Base-by-base conservation (phyloP, 768 basidiomycete species). In the Trametes elegans region DNA sequence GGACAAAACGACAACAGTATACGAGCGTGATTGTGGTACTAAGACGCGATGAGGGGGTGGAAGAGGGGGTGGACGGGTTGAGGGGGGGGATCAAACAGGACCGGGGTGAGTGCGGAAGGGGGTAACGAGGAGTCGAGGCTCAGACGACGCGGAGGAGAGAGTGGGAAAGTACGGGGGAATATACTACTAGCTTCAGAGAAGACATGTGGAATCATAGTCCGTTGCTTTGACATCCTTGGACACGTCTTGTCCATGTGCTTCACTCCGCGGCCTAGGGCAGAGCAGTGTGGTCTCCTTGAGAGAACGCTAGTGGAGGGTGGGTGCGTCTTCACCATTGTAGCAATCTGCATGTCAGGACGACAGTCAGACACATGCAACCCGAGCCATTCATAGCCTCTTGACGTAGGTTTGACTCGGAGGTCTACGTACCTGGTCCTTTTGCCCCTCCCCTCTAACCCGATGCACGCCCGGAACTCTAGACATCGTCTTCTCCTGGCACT, bases 1-100 rank as follows among this genome's bases (percentile, higher is more conserved):
- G 52, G 52, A 54, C 52, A 53, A 36, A 59, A 59, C 57, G 57
- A 59, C 57, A 59, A 59, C 57, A 59, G 52, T 39, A 43, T 45
- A 59, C 53, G 57, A 59, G 47, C 57, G 57, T 42, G 32, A 34
- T n/a, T 35, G 47, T 51, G 36, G 57, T 59, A 54, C 57, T 53
- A 54, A 21, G 52, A 53, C 52, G 52, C 41, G 57, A 48, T 24
- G 57, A 53, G 41, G 39, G 9, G 11, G 46, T 41, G n/a, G 47
- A 58, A 28, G 44, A 43, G 41, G 47, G 45, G 21, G 38, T n/a
- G 43, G 23, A 18, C 26, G 50, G 34, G 36, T 35, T 13, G 34
- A n/a, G 42, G 34, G 42, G 29, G 46, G 38, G n/a, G 44, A 36
- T 29, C 34, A 38, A 35, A 27, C 3, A 26, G 24, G 35, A 26